Conservation (phyloP, 352 stramenopile species). For the Sclerospora graminicola region DNA sequence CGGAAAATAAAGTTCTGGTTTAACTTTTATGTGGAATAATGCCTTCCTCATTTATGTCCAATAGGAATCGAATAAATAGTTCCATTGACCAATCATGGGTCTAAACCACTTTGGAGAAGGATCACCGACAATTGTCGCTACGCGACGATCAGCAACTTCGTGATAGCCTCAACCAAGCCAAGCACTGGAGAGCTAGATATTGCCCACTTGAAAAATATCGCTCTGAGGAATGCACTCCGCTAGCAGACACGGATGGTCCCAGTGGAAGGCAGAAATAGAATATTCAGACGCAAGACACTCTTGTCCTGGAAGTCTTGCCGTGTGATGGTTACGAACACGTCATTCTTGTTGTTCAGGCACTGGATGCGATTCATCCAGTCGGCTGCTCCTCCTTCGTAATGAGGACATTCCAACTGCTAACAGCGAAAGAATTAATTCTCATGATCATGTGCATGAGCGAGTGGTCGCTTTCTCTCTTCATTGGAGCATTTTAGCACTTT, state of each 20-base stretch:
- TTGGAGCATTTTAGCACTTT: constrained; percentile 58
- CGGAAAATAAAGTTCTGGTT: too few relatives aligned
- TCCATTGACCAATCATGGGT: too few relatives aligned
- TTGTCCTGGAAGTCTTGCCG: constrained; percentile 57
- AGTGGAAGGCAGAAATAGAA: constrained; percentile 72
- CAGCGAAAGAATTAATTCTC: too few relatives aligned
- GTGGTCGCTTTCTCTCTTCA: constrained; percentile 54
- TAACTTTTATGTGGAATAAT: too few relatives aligned
- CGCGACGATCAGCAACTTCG: constrained; percentile 69
- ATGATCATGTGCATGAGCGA: constrained; percentile 76
- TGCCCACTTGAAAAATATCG: constrained; percentile 77
- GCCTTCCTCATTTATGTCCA: too few relatives aligned
- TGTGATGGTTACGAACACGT: constrained; percentile 84
- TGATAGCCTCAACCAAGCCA: constrained; percentile 82
- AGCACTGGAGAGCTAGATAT: constrained; percentile 68
- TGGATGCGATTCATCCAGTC: constrained; percentile 89
- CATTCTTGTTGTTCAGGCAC: constrained; percentile 74
- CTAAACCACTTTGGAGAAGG: too few relatives aligned
- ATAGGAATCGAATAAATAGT: too few relatives aligned
- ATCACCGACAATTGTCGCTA: constrained; percentile 68
- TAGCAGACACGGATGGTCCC: constrained; percentile 76
- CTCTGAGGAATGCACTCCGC: constrained; percentile 79
- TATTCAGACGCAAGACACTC: constrained; percentile 35
- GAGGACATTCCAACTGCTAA: constrained; percentile 80
- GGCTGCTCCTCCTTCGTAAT: constrained; percentile 74